Evolutionary conservation across 2,329 filamentous ascomycete genomes (phyloP), one percentile per base, ranked within the genome.

Genomic region (Helminthosporium solani): DNA sequence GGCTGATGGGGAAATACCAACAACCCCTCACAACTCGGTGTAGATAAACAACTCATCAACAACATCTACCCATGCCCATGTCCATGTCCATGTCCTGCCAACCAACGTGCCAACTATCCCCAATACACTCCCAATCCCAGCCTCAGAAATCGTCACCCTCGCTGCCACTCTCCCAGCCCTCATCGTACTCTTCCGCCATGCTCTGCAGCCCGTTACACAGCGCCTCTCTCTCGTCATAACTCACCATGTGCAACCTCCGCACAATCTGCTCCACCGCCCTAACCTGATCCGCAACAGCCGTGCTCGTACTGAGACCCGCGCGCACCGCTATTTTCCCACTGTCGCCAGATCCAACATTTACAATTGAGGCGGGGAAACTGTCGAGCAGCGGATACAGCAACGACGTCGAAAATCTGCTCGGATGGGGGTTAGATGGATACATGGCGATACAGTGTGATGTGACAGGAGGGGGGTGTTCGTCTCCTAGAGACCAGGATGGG

Each of bases 151-250:
- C 85, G 47, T 89, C 84, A 16, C 82, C 85, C 7, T 83, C 78
- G 57, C 88, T 87, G 34, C 68, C 66, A 37, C 54, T 59, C 31
- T 83, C 84, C 88, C 89, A 96, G 1, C 90, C 90, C 50, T 94
- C 88, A 57, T 89, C 84, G 67, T 96, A 97, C 49, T 88, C 88
- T 62, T 96, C 91, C 1, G 87, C 86, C 60, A 97, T 84, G 49
- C 88, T 86, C 19, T 87, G 84, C 31, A 99, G 75, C 11, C 87
- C 84, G 63, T 95, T 94, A 36, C 83, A 82, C n/a, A 97, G 75
- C 2, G 78, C 77, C 70, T 99, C 94, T 33, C 92, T 80, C 62
- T 97, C 91, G 49, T 95, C 89, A 2, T 92, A 59, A 0, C 78
- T 76, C 14, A 91, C 76, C 9, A 81, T 77, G 50, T 84, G 80